phyloP scores from a whole-genome alignment of 2,329 filamentous ascomycete genomes.

The Fusarium devonianum region DNA sequence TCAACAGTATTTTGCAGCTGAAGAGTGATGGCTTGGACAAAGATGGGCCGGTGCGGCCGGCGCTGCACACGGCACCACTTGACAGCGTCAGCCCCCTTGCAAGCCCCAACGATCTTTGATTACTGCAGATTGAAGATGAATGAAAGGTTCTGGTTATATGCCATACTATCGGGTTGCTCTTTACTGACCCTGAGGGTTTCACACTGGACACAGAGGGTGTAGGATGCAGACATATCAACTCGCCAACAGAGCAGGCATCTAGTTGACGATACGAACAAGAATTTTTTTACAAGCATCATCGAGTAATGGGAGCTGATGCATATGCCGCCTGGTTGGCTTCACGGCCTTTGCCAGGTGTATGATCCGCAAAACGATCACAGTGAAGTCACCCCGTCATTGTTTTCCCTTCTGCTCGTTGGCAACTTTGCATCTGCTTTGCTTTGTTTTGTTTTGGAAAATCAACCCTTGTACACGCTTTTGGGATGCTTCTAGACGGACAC shows the following conservation, averaged over 20 bases:
- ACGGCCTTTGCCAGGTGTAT: too few species aligned
- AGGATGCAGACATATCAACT: neutral
- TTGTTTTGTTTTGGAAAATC: constrained; percentile 7
- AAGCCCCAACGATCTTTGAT: constrained; percentile 47
- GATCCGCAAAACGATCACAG: too few species aligned
- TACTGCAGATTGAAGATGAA: neutral
- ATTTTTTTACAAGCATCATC: constrained; percentile 11
- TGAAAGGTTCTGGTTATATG: too few species aligned
- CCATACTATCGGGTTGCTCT: too few species aligned
- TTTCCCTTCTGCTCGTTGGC: constrained; percentile 16
- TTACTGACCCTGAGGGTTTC: neutral
- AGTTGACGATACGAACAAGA: constrained; percentile 28
- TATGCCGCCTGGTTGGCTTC: too few species aligned
- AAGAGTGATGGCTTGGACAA: constrained; percentile 58
- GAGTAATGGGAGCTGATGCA: constrained; percentile 14
- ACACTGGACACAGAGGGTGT: neutral
- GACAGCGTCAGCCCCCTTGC: constrained; percentile 69
- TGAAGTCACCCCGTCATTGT: constrained; percentile 12
- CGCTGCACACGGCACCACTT: constrained; percentile 85
- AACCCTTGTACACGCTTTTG: constrained; percentile 37
- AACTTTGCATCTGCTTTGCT: constrained; percentile 15
- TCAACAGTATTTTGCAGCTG: constrained; percentile 70
- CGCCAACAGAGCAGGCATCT: constrained; percentile 43
- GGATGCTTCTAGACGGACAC: constrained; percentile 33
- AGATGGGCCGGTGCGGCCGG: constrained; percentile 70